These are phyloP conservation scores for Mycena haematopus DNA, from an alignment of 768 basidiomycete genomes.

Conservation along the genomic window DNA sequence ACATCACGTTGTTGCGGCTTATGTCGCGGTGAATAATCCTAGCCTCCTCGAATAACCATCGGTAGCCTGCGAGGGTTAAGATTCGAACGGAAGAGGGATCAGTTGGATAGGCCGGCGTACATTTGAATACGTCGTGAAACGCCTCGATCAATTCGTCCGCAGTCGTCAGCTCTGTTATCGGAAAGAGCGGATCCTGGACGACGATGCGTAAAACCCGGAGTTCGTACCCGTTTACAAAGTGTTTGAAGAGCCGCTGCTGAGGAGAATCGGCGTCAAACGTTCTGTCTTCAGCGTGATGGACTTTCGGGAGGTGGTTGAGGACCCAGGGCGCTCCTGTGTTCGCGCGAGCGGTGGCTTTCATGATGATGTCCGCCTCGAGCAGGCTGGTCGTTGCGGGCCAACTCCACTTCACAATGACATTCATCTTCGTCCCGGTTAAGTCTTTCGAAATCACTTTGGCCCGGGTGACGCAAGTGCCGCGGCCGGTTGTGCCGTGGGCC, in stretches of 20 bases:
- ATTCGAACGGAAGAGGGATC: neutral
- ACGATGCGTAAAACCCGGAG: neutral
- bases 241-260: neutral
- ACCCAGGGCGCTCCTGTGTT: neutral
- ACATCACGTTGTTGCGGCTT: neutral
- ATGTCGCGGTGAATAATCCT: slow-evolving; percentile 5
- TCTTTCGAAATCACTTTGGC: neutral
- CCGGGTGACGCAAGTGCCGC: slow-evolving; percentile 1
- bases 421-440: neutral
- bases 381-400: neutral
- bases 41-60: too few relatives aligned
- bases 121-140: slow-evolving; percentile 1
- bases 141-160: neutral
- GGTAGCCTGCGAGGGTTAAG: neutral
- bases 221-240: neutral
- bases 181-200: neutral
- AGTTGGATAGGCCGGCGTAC: neutral
- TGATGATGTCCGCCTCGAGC: neutral
- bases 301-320: slow-evolving; percentile 1
- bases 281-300: neutral
- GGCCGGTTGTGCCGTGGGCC: slow-evolving; percentile 6
- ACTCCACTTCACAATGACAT: slow-evolving; percentile 7
- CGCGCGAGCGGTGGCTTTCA: too few relatives aligned
- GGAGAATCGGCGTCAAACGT: neutral
- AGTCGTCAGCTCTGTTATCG: neutral